phyloP scores from a whole-genome alignment of 176 grass and related monocot species.

The Alloteropsis semialata region DNA sequence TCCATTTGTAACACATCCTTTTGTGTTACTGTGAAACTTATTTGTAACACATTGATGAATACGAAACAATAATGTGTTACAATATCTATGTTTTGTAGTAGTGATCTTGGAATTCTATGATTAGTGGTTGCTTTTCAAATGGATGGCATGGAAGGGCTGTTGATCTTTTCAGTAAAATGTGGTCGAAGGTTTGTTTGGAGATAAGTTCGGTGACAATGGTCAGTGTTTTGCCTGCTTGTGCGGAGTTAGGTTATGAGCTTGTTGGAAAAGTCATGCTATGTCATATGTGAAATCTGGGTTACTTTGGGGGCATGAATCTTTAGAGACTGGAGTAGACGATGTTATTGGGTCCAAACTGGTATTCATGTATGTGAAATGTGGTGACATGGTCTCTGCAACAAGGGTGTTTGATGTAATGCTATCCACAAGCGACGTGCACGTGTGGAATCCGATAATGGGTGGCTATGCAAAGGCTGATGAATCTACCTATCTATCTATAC shows the following conservation, averaged over 20 bases:
- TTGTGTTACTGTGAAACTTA: no score
- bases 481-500: no score
- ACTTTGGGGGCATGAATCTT: conserved; percentile 36
- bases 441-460: conserved; percentile 70
- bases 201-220: conserved; percentile 68
- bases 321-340: conserved; percentile 34
- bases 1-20: no score
- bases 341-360: conserved; percentile 71
- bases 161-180: conserved; percentile 52
- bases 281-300: conserved; percentile 58
- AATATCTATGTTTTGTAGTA: no score
- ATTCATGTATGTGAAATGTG: conserved; percentile 82
- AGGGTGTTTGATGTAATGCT: conserved; percentile 56
- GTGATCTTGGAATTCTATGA: conserved; percentile 87
- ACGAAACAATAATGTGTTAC: no score
- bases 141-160: conserved; percentile 43
- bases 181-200: conserved; percentile 34
- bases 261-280: conserved; percentile 78
- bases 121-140: conserved; percentile 70
- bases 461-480: conserved; percentile 56
- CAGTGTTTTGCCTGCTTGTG: conserved; percentile 65
- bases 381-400: conserved; percentile 52
- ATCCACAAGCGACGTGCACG: conserved; percentile 30
- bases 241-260: conserved; percentile 43
- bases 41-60: no score